These are phyloP conservation scores for Arthrobotrys sphaeroides DNA, from an alignment of 2,329 filamentous ascomycete genomes.

Conservation along the genomic window DNA sequence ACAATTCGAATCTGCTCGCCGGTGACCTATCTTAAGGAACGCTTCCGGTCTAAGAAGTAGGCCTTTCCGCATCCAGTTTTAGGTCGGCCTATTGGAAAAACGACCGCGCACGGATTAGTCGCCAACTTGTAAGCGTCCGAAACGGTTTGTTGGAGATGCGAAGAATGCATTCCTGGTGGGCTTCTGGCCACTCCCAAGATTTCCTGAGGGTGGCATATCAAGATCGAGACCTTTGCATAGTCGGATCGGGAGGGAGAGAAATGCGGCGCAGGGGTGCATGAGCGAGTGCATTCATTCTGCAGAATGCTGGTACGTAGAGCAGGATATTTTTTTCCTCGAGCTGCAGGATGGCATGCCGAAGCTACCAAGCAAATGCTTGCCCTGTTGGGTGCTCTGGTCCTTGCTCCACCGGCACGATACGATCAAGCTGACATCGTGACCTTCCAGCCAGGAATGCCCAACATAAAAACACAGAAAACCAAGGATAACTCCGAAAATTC, in stretches of 20 bases:
- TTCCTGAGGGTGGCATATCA: neutral
- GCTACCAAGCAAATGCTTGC: slow-evolving; percentile 4
- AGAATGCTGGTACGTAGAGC: slow-evolving; percentile 2
- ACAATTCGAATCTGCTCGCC: neutral
- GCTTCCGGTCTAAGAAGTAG: slow-evolving; percentile 28
- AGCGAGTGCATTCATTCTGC: slow-evolving; percentile 29
- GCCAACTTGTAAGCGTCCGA: slow-evolving; percentile 4
- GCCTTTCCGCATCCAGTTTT: slow-evolving; percentile 20
- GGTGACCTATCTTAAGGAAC: slow-evolving; percentile 23
- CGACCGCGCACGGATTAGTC: slow-evolving; percentile 15
- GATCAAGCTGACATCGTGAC: slow-evolving; percentile 13
- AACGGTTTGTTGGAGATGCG: slow-evolving; percentile 10
- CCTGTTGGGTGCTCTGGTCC: slow-evolving; percentile 6
- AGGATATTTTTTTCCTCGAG: slow-evolving; percentile 20
- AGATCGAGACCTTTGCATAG: slow-evolving; percentile 21
- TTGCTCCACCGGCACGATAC: slow-evolving; percentile 14
- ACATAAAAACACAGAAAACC: neutral
- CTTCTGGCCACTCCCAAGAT: slow-evolving; percentile 6
- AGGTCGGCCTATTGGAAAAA: slow-evolving; percentile 9
- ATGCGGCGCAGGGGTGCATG: slow-evolving; percentile 45
- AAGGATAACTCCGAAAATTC: no score
- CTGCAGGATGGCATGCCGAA: slow-evolving; percentile 44
- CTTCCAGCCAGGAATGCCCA: neutral
- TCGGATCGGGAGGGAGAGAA: slow-evolving; percentile 20
- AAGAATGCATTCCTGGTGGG: slow-evolving; percentile 2